These are phyloP conservation scores for Candida fluviatilis DNA, from an alignment of 805 yeast species.

Conservation along the genomic window DNA sequence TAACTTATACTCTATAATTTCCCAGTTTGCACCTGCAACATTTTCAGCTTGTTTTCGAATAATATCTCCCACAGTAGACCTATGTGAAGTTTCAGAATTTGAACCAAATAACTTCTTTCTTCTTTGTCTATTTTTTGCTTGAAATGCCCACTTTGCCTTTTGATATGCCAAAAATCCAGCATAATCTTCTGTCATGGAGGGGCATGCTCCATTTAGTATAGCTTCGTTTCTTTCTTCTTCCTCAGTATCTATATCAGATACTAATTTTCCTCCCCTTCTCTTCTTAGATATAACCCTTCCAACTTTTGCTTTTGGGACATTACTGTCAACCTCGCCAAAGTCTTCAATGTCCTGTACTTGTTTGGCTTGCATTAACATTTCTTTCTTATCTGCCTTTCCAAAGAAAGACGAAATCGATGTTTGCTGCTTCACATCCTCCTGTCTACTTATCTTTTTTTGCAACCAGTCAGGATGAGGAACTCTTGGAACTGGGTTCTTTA, in stretches of 20 bases:
- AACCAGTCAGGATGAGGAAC: slow-evolving; percentile 96
- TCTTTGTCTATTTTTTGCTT: slow-evolving; percentile 65
- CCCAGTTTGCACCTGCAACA: slow-evolving; percentile 80
- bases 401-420: slow-evolving; percentile 59
- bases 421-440: slow-evolving; percentile 70
- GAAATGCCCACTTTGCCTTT: slow-evolving; percentile 84
- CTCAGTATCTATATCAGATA: slow-evolving; percentile 23
- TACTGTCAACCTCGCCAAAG: slow-evolving; percentile 39
- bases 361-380: slow-evolving; percentile 27
- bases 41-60: slow-evolving; percentile 75
- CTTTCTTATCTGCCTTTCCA: slow-evolving; percentile 36
- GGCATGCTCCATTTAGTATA: slow-evolving; percentile 51
- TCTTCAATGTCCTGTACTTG: slow-evolving; percentile 71
- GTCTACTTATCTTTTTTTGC: slow-evolving; percentile 52
- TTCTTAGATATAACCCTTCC: slow-evolving; percentile 48
- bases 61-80: slow-evolving; percentile 63
- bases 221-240: slow-evolving; percentile 50
- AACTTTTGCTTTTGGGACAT: slow-evolving; percentile 27
- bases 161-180: slow-evolving; percentile 66
- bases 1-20: slow-evolving; percentile 64
- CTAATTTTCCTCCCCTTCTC: slow-evolving; percentile 29
- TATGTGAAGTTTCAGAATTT: slow-evolving; percentile 45
- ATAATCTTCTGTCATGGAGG: slow-evolving; percentile 65
- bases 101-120: slow-evolving; percentile 78
- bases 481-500: slow-evolving; percentile 89